Conservation (phyloP, 108 stramenopile species). For the Aurantiochytrium sp. region DNA sequence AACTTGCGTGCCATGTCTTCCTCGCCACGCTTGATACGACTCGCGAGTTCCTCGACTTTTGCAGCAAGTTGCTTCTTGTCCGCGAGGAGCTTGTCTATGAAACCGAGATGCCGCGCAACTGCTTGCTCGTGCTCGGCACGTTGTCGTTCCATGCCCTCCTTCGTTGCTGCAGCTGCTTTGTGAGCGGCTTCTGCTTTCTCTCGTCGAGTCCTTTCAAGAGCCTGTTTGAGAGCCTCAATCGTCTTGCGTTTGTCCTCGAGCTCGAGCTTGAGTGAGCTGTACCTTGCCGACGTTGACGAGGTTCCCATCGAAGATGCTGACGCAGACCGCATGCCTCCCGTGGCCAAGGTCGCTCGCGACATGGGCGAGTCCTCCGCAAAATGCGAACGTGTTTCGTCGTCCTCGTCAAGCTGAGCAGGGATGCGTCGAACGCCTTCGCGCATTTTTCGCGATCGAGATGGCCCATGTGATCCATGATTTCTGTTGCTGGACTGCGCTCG, state of each 20-base stretch:
- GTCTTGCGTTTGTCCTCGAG: slow-evolving; percentile 8
- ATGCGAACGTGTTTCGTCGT: background rate
- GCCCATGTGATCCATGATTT: background rate
- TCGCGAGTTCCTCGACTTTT: background rate
- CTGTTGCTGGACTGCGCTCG: background rate
- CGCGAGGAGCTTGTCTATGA: slow-evolving; percentile 10
- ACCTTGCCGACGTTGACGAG: background rate
- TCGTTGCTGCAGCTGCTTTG: background rate
- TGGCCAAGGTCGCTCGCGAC: background rate
- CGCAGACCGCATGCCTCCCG: background rate
- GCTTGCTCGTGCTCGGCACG: background rate
- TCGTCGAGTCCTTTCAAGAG: background rate
- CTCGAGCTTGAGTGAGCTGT: background rate
- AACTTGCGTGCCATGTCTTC: background rate
- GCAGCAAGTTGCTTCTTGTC: background rate
- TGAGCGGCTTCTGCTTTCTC: background rate
- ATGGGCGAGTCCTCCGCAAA: background rate
- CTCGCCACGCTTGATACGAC: background rate
- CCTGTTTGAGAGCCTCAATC: background rate
- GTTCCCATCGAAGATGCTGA: background rate
- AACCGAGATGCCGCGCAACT: background rate
- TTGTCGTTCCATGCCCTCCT: background rate
- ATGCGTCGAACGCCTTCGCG: background rate
- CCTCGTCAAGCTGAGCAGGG: background rate
- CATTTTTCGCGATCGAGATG: no score